Percentiles rank a stretch among this genome's conserved stretches.
Conservation (phyloP, 352 stramenopile genomes). For the Saprolegnia parasitica region DNA sequence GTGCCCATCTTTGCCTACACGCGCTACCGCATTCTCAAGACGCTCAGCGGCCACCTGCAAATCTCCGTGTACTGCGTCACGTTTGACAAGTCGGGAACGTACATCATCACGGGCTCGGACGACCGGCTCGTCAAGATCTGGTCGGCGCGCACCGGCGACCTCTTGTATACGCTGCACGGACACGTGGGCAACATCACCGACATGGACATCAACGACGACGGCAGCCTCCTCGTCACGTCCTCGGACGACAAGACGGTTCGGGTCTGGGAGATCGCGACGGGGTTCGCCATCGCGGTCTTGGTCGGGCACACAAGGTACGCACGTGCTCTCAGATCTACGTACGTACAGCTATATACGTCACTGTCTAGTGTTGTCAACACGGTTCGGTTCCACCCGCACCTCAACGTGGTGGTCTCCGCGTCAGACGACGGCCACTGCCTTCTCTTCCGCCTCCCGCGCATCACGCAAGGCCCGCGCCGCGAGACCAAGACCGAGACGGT, state of each 20-base stretch:
- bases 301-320: conserved; percentile 80
- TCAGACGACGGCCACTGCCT: conserved; percentile 90
- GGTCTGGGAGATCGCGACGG: conserved; percentile 83
- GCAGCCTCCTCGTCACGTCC: conserved; percentile 76
- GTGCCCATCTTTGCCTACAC: conserved; percentile 69
- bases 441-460: conserved; percentile 85
- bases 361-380: conserved; percentile 74
- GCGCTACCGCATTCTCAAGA: conserved; percentile 72
- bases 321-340: too few species aligned
- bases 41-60: conserved; percentile 89
- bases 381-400: conserved; percentile 78
- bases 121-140: conserved; percentile 98
- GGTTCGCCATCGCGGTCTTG: conserved; percentile 76
- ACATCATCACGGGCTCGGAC: conserved; percentile 96
- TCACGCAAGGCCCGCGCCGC: conserved; percentile 34
- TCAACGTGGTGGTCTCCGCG: conserved; percentile 87
- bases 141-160: conserved; percentile 80
- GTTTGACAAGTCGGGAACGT: conserved; percentile 93
- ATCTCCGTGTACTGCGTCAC: conserved; percentile 95
- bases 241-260: conserved; percentile 87
- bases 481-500: conserved; percentile 79
- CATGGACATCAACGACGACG: conserved; percentile 79
- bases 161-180: conserved; percentile 75
- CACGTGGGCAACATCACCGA: conserved; percentile 88
- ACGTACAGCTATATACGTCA: too few species aligned